phyloP scores from a whole-genome alignment of 495 filamentous ascomycete genomes.

The Extremus antarcticus region DNA sequence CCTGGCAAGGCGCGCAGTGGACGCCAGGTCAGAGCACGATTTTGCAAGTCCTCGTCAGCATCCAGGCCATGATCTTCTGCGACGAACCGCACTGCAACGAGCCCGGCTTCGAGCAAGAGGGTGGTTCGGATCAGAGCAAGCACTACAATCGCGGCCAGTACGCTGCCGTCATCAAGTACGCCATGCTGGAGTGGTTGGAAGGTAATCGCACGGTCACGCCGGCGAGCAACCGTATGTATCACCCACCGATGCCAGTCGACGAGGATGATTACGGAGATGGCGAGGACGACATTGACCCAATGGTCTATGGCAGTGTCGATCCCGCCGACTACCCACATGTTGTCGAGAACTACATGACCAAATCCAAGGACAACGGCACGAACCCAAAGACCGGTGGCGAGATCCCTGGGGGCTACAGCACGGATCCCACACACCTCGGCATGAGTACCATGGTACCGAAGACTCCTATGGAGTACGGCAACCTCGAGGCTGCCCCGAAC shows the following conservation, averaged over 20 bases:
- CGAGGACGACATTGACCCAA: background rate
- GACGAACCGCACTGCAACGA: slow-evolving; percentile 50
- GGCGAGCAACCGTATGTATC: background rate
- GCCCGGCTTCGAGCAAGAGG: slow-evolving; percentile 34
- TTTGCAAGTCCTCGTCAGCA: slow-evolving; percentile 48
- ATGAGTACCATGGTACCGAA: too few relatives aligned
- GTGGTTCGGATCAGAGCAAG: background rate
- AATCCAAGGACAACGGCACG: background rate
- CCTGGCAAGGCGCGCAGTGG: slow-evolving; percentile 48
- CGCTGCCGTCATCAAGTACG: slow-evolving; percentile 5
- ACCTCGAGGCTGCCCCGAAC: too few relatives aligned
- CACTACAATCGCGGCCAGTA: slow-evolving; percentile 3
- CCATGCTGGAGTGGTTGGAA: slow-evolving; percentile 13
- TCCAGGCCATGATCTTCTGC: slow-evolving; percentile 53
- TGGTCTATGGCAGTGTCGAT: too few relatives aligned
- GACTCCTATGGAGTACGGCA: too few relatives aligned
- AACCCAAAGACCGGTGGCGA: too few relatives aligned
- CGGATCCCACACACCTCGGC: too few relatives aligned
- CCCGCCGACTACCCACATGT: background rate
- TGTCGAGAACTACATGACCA: background rate
- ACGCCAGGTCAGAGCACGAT: slow-evolving; percentile 42
- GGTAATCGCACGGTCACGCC: background rate
- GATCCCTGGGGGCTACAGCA: too few relatives aligned
- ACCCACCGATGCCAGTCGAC: background rate
- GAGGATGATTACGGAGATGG: background rate